Base-by-base conservation (phyloP, 805 yeast genomes). In the Candida gorgasii region DNA sequence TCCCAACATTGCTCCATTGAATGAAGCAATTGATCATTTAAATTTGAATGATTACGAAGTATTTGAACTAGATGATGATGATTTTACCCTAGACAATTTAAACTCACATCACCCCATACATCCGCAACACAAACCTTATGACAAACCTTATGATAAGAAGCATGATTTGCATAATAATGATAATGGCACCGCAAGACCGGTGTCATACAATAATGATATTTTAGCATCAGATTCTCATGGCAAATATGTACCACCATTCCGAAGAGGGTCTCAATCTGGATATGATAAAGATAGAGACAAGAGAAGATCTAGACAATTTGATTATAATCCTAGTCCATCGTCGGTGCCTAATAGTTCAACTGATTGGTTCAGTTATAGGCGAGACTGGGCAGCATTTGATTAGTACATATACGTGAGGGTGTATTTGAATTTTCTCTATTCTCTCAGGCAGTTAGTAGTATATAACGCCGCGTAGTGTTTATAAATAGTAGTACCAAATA, bases 161-260 rank as follows among this genome's bases (percentile, higher is more conserved):
- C 20, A 39, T 5, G 26, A 35, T 24, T 23, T 22, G 28, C 38
- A 40, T 33, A 20, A 23, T 32, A 29, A 33, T 37, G 41, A 20
- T 28, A 19, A 23, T 32, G 20, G 20, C 33, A 29, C 5, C 16
- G 31, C 31, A 19, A 44, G 50, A 44, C 54, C 53, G 23, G 32
- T 37, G 20, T 46, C 53, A 14, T 28, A 39, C 16, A 44, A 49
- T 29, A 33, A 36, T 29, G 52, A 48, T 20, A 39, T 41, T 26
- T 40, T 49, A 29, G 37, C 50, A 17, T 39, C 53, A 2, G 44
- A 46, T 26, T 35, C 55, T 22, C 62, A 70, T 28, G 86, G 86
- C 3, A 82, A 79, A 55, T 84, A 84, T 52, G 67, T 84, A 29
- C 90, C 90, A 15, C 89, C 89, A n/a, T 82, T 77, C 53, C 65